Evolutionary conservation across 371 early-diverging fungal species (phyloP).

Genomic region (Rhizopus sp.): DNA sequence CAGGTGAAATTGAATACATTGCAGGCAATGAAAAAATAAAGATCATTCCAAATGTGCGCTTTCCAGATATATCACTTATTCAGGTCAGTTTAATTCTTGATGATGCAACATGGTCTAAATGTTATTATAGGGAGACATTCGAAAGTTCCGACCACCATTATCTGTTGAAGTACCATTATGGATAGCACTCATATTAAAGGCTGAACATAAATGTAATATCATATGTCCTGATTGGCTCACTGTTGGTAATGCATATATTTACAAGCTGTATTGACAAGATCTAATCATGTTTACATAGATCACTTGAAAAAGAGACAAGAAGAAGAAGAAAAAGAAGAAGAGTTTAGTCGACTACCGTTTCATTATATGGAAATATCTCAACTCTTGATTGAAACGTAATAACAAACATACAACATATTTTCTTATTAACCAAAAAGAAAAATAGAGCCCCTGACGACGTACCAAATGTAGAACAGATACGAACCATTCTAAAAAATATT

Average conservation of each 20-base stretch:
- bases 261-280: not conserved
- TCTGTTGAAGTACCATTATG: constrained; percentile 79
- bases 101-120: not conserved
- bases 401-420: not conserved
- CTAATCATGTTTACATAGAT: constrained; percentile 35
- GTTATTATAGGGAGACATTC: constrained; percentile 10
- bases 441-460: constrained; percentile 81
- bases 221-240: constrained; percentile 83
- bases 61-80: constrained; percentile 66
- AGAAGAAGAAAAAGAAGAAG: constrained; percentile 57
- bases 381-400: constrained; percentile 72
- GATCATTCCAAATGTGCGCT: constrained; percentile 68
- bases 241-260: constrained; percentile 14
- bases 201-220: constrained; percentile 79
- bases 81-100: constrained; percentile 43
- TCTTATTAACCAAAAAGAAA: not conserved
- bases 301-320: constrained; percentile 57
- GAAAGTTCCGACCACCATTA: constrained; percentile 70
- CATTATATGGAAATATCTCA: constrained; percentile 84
- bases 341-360: constrained; percentile 76
- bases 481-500: constrained; percentile 77
- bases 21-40: constrained; percentile 75
- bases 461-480: constrained; percentile 67
- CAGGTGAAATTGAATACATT: constrained; percentile 84
- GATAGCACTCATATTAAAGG: constrained; percentile 86